phyloP scores from a whole-genome alignment of 805 yeast species.

The Blastobotrys americana region DNA sequence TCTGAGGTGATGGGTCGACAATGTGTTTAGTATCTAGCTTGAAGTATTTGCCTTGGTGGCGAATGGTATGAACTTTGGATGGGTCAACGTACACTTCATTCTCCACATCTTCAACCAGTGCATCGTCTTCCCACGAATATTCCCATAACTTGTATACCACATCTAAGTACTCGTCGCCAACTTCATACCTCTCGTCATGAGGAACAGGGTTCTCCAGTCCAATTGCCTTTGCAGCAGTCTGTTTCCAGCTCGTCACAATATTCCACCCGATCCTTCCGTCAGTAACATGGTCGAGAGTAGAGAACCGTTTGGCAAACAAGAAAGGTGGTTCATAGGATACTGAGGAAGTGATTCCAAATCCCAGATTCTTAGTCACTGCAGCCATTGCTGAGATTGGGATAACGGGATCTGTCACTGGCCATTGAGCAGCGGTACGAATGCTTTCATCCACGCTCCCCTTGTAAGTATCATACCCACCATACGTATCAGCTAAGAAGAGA shows the following conservation, averaged over 20 bases:
- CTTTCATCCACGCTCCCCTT: conserved; percentile 34
- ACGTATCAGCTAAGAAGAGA: conserved; percentile 36
- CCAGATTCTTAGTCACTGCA: conserved; percentile 33
- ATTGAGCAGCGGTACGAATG: conserved; percentile 28
- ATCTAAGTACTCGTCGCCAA: conserved; percentile 36
- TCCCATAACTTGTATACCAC: conserved; percentile 35
- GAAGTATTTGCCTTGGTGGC: conserved; percentile 36
- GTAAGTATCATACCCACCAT: conserved; percentile 36
- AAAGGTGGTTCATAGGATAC: conserved; percentile 39
- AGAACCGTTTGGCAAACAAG: conserved; percentile 37
- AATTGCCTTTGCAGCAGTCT: conserved; percentile 37
- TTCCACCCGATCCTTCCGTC: conserved; percentile 44
- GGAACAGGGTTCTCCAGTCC: conserved; percentile 34
- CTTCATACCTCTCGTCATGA: conserved; percentile 36
- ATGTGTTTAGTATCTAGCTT: conserved; percentile 39
- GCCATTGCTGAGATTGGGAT: conserved; percentile 38
- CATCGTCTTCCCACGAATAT: conserved; percentile 41
- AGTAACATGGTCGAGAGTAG: conserved; percentile 39
- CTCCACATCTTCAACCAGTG: conserved; percentile 26
- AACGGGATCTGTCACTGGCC: conserved; percentile 37
- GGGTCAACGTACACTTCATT: conserved; percentile 24
- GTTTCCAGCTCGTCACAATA: conserved; percentile 38
- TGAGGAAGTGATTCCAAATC: conserved; percentile 37
- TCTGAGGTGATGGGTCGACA: conserved; percentile 39
- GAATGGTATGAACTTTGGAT: conserved; percentile 34